phyloP scores from a whole-genome alignment of 1,284 basidiomycete species.

The Cutaneotrichosporon curvatum region DNA sequence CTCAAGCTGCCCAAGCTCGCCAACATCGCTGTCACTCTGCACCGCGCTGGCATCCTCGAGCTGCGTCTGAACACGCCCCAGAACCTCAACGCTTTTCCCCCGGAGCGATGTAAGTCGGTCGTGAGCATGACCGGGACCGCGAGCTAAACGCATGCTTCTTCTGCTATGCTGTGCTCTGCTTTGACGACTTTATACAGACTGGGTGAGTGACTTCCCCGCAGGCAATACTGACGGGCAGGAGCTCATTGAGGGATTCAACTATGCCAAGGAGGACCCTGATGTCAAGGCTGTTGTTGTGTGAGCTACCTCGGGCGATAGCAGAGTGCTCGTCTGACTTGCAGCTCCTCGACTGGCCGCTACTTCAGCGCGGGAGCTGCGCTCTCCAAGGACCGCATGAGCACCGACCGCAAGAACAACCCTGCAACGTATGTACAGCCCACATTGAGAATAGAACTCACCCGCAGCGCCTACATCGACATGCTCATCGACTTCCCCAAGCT shows the following conservation, averaged over 20 bases:
- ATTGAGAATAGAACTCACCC: not conserved
- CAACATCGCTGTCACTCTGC: slow-evolving; percentile 13
- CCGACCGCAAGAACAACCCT: not conserved
- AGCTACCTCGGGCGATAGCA: not conserved
- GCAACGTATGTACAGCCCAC: not conserved
- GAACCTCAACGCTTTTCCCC: slow-evolving; percentile 16
- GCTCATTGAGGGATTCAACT: slow-evolving; percentile 17
- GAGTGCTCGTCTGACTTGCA: not conserved
- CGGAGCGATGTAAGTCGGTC: slow-evolving; percentile 10
- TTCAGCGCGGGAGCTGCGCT: slow-evolving; percentile 15
- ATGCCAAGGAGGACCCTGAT: slow-evolving; percentile 7
- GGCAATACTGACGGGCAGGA: too few relatives aligned
- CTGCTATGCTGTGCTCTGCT: not conserved
- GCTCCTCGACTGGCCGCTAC: slow-evolving; percentile 14
- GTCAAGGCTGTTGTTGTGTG: slow-evolving; percentile 17
- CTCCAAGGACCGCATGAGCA: slow-evolving; percentile 6
- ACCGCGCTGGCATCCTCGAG: slow-evolving; percentile 16
- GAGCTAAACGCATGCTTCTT: not conserved
- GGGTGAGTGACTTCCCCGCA: not conserved
- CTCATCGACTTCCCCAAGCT: slow-evolving; percentile 21
- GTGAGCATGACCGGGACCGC: not conserved
- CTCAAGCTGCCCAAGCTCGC: slow-evolving; percentile 13
- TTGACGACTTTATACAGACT: too few relatives aligned
- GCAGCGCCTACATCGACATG: slow-evolving; percentile 12
- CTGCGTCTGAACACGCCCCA: slow-evolving; percentile 19